Conservation (phyloP, 352 stramenopile genomes). For the Vaucheria bursata region DNA sequence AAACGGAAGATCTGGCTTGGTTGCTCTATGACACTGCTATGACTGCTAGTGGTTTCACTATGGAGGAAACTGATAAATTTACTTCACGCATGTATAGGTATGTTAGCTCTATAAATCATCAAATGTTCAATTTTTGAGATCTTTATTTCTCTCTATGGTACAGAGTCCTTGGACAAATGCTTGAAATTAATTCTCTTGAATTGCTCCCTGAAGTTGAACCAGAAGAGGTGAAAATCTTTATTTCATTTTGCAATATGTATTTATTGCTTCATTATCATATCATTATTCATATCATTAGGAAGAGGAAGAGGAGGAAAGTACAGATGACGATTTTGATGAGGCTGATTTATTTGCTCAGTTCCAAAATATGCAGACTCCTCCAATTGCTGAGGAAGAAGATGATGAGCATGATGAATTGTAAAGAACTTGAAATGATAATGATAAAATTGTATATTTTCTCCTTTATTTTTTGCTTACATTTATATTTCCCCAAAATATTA, state of each 20-base stretch:
- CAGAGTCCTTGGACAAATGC: slow-evolving; percentile 6
- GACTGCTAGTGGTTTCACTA: slow-evolving; percentile 86
- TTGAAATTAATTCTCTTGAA: slow-evolving; percentile 1
- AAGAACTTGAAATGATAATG: too few species aligned
- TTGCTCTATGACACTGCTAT: slow-evolving; percentile 94
- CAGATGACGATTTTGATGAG: slow-evolving; percentile 1
- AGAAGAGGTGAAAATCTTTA: slow-evolving; percentile 6
- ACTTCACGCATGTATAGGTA: slow-evolving; percentile 14
- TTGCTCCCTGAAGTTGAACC: background rate
- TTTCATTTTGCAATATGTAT: too few species aligned
- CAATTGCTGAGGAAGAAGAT: background rate
- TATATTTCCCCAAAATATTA: too few species aligned
- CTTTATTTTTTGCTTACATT: too few species aligned
- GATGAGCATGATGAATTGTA: background rate
- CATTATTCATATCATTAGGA: background rate
- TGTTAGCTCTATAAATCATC: background rate
- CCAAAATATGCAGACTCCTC: background rate
- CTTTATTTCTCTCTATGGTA: background rate
- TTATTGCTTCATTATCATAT: background rate
- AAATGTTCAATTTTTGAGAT: background rate
- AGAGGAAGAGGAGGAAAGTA: background rate
- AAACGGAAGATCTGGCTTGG: slow-evolving; percentile 85
- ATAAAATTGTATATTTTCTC: too few species aligned
- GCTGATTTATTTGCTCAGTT: background rate
- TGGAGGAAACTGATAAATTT: background rate